phyloP scores from a whole-genome alignment of 2,329 filamentous ascomycete genomes.

The Clarireedia hainanense region DNA sequence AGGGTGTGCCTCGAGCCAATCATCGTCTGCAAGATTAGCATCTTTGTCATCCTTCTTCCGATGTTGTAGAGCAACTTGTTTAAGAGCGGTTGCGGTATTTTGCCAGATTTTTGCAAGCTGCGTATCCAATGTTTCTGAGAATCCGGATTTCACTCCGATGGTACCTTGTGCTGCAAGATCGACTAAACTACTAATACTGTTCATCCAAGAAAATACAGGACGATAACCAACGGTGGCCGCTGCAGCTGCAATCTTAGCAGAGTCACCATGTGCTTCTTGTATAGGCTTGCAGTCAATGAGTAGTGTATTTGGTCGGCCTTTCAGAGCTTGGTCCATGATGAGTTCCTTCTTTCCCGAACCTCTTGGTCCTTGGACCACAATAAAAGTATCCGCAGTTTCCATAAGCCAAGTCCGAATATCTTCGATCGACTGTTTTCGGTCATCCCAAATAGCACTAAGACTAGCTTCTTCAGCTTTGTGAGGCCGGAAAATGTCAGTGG shows the following conservation, averaged over 20 bases:
- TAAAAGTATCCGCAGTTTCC: constrained; percentile 85
- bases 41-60: constrained; percentile 70
- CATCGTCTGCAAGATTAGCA: constrained; percentile 65
- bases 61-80: constrained; percentile 62
- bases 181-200: constrained; percentile 84
- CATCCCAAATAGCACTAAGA: constrained; percentile 55
- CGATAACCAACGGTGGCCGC: constrained; percentile 81
- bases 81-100: constrained; percentile 72
- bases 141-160: constrained; percentile 88
- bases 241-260: constrained; percentile 72
- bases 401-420: constrained; percentile 79
- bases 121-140: constrained; percentile 85
- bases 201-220: constrained; percentile 94
- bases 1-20: constrained; percentile 83
- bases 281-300: constrained; percentile 91
- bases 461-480: constrained; percentile 57
- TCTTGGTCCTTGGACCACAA: constrained; percentile 85
- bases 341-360: constrained; percentile 88
- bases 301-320: constrained; percentile 67
- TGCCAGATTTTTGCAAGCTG: constrained; percentile 86
- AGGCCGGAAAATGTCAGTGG: constrained; percentile 52
- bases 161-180: constrained; percentile 91
- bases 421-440: constrained; percentile 68
- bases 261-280: constrained; percentile 82
- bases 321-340: constrained; percentile 75